Conservation (phyloP, 2,329 filamentous ascomycete genomes). For the Tolypocladium pustulatum region DNA sequence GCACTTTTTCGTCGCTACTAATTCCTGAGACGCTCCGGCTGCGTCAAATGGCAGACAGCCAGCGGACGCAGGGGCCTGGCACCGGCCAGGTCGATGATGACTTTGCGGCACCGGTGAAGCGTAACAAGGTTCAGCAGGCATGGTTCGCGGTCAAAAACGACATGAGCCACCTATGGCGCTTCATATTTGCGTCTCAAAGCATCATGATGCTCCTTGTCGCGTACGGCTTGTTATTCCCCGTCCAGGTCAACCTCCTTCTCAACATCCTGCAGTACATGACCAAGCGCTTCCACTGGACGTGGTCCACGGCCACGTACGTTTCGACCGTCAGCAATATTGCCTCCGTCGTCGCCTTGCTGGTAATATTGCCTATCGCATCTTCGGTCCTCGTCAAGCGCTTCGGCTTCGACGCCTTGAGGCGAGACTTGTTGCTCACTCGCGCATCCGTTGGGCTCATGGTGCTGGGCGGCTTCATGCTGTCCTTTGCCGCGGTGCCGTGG, state of each 20-base stretch:
- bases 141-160: conserved; percentile 18
- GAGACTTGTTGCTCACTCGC: conserved; percentile 30
- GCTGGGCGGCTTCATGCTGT: conserved; percentile 25
- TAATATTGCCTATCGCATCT: conserved; percentile 25
- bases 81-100: background rate
- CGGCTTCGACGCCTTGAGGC: conserved; percentile 19
- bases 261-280: conserved; percentile 42
- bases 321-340: conserved; percentile 25
- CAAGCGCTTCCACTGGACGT: conserved; percentile 37
- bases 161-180: conserved; percentile 24
- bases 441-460: conserved; percentile 19
- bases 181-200: conserved; percentile 26
- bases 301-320: conserved; percentile 32
- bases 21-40: conserved; percentile 33
- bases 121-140: conserved; percentile 7
- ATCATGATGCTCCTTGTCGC: conserved; percentile 27
- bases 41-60: conserved; percentile 16
- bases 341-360: conserved; percentile 26
- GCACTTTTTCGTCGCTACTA: conserved; percentile 17
- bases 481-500: conserved; percentile 21
- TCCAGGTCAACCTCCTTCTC: conserved; percentile 19
- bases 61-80: conserved; percentile 5
- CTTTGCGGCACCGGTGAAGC: background rate
- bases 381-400: conserved; percentile 18
- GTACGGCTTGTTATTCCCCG: conserved; percentile 12